These are phyloP conservation scores for Acanthamoeba lenticulata DNA, from an alignment of 208 protist genomes.

Conservation along the genomic window DNA sequence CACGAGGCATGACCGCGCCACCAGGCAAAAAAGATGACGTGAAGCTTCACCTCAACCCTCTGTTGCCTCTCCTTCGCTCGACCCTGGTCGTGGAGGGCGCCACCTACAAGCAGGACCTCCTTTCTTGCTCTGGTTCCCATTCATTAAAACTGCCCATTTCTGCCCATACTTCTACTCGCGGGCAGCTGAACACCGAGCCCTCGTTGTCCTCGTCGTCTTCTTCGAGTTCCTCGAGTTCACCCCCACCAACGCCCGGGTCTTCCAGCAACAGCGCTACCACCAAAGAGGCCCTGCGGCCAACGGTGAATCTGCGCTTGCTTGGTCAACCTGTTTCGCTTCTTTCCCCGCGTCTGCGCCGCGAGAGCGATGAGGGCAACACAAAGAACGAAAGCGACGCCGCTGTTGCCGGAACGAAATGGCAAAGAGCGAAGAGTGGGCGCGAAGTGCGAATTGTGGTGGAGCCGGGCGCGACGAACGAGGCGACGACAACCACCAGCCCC, in stretches of 20 bases:
- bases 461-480: not conserved
- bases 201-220: not conserved
- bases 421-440: not conserved
- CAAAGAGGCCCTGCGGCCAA: too few species aligned
- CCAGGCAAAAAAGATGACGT: not conserved
- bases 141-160: not conserved
- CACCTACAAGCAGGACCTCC: constrained; percentile 18
- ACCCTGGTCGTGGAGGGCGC: not conserved
- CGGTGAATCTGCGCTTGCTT: not conserved
- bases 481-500: not conserved
- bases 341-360: not conserved
- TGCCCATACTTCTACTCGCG: too few species aligned
- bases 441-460: not conserved
- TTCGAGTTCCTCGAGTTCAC: not conserved
- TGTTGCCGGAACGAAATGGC: not conserved
- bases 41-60: constrained; percentile 1
- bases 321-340: not conserved
- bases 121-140: not conserved
- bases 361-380: not conserved
- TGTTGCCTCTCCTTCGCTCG: not conserved
- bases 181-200: too few species aligned
- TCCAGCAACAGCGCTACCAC: not conserved
- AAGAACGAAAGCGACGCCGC: not conserved
- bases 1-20: too few species aligned
- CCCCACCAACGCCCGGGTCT: not conserved